Evolutionary conservation across 768 basidiomycete genomes (phyloP), one percentile per base, ranked within the genome.

Genomic region (Boletus vermiculosoides): DNA sequence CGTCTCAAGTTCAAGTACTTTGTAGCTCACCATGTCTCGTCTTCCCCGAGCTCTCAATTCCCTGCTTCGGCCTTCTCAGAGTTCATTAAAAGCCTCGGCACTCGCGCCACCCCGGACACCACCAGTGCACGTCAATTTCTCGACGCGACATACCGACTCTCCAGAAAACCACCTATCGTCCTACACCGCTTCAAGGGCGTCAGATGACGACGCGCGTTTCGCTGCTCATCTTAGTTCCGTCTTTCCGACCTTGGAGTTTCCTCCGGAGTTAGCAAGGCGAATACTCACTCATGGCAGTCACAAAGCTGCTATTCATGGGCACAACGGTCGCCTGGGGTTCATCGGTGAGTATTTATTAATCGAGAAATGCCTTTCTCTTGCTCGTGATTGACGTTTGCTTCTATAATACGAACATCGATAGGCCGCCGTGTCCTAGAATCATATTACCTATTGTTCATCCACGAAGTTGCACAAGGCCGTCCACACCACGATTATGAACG

Each of bases 251-350:
- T 75, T 93, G 47, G 74, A 81, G 48, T 93, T 94, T 70, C 83
- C 88, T 13, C 76, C 78, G 5, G 86, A 88, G 60, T 76, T 92
- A 45, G 87, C 89, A 9, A 78, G 78, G 60, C 83, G 91, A 56
- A 78, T 90, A 59, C 74, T 93, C 60, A 94, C 92, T 3, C 92
- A 94, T 67, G 78, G 79, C 8, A 90, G 88, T 72, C 91, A 90
- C 72, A 81, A 77, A 46, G 76, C 82, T 53, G 86, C 89, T 30
- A 59, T 69, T 47, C 71, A 78, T 50, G 88, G 91, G 2, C 88
- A 92, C 68, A 92, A 92, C 63, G 83, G 80, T 45, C 83, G 83
- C 11, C 73, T 89, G 45, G 76, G 80, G 41, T 94, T 93, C 64
- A 77, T 91, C 30, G 92, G 90, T 89, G 28, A 8, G 58, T 47